phyloP scores from a whole-genome alignment of 176 grass and related monocot genomes.

The Ampelocalamus luodianensis region DNA sequence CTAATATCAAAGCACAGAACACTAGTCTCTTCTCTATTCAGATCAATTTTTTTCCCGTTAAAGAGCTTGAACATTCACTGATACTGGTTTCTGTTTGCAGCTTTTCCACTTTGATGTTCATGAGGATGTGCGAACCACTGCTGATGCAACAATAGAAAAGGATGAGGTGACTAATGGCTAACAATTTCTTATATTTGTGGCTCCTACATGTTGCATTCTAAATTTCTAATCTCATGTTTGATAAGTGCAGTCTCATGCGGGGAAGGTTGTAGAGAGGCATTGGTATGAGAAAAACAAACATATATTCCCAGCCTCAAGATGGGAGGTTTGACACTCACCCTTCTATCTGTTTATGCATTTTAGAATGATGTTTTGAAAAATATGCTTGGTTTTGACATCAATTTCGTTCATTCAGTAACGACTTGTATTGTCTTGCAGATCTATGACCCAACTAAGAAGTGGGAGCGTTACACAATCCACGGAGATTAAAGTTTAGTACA shows the following conservation, averaged over 20 bases:
- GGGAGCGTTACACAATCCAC: conserved; percentile 98
- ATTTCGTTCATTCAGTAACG: conserved; percentile 1
- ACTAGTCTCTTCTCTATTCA: neutral
- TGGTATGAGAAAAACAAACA: conserved; percentile 99
- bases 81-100: conserved; percentile 47
- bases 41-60: neutral
- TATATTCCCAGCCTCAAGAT: conserved; percentile 99
- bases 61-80: conserved; percentile 8
- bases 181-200: conserved; percentile 23
- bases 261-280: conserved; percentile 96
- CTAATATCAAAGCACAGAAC: neutral
- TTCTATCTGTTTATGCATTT: conserved; percentile 8
- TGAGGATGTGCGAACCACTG: conserved; percentile 92
- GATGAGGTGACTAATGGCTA: conserved; percentile 68
- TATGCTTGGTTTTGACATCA: neutral
- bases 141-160: conserved; percentile 97
- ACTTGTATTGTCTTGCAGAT: conserved; percentile 62
- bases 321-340: conserved; percentile 68
- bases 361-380: neutral
- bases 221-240: conserved; percentile 12
- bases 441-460: conserved; percentile 96
- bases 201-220: conserved; percentile 8
- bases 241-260: conserved; percentile 82
- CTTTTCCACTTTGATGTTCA: conserved; percentile 99
- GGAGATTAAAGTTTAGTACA: conserved; percentile 59